Evolutionary conservation across 2,329 filamentous ascomycete genomes (phyloP).

Genomic region (Escovopsis weberi): DNA sequence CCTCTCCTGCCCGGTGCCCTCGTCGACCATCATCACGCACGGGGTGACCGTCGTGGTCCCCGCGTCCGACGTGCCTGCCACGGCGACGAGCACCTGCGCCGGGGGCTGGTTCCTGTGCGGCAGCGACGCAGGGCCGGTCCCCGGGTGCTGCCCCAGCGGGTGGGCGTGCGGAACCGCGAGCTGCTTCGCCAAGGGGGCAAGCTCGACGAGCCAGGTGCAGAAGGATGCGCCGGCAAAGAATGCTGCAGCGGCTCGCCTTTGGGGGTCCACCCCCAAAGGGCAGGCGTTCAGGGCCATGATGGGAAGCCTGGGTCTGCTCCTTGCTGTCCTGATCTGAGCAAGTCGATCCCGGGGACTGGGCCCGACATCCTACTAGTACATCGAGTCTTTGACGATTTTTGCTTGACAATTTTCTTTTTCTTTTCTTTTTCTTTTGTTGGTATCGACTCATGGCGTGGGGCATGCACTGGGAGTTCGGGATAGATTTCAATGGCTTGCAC

Average conservation of each 20-base stretch:
- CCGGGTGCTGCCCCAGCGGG: constrained; percentile 73
- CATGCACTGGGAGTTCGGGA: no score
- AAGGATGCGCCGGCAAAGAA: constrained; percentile 31
- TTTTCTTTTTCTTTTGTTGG: no score
- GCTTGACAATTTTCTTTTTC: background rate
- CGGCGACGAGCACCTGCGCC: constrained; percentile 45
- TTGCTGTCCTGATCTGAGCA: background rate
- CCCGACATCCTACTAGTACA: background rate
- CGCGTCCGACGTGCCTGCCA: constrained; percentile 30
- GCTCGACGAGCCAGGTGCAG: constrained; percentile 40
- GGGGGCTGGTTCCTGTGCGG: constrained; percentile 65
- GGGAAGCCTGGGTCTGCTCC: constrained; percentile 1
- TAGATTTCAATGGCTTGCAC: no score
- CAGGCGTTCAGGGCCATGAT: background rate
- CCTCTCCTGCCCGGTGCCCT: constrained; percentile 55
- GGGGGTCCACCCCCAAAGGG: background rate
- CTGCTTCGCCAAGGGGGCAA: constrained; percentile 45
- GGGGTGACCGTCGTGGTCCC: constrained; percentile 60
- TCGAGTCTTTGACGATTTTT: background rate
- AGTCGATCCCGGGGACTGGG: no score
- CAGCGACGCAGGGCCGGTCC: constrained; percentile 39
- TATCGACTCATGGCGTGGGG: no score
- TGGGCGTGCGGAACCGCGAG: constrained; percentile 59
- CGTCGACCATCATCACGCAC: constrained; percentile 50
- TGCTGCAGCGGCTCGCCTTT: background rate